These are phyloP conservation scores for Penstemon newberryi DNA, from an alignment of 257 asterid genomes.

Conservation along the genomic window DNA sequence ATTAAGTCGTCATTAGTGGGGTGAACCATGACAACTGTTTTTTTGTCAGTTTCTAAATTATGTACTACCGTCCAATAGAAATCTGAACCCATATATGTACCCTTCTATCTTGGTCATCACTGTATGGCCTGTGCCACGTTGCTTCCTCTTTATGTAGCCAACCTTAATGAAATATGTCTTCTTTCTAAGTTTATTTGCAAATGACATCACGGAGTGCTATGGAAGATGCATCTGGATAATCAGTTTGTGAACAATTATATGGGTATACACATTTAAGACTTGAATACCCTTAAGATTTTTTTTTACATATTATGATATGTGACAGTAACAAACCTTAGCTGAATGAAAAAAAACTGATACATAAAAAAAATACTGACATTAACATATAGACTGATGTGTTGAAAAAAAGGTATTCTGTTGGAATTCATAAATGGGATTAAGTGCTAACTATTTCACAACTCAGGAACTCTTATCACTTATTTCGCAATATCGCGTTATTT, in stretches of 20 bases:
- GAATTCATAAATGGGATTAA: no score
- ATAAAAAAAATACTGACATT: no score
- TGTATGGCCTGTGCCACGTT: background rate
- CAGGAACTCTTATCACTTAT: no score
- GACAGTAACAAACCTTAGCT: no score
- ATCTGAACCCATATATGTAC: background rate
- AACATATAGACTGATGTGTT: no score
- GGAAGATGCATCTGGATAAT: background rate
- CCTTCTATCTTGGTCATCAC: constrained; percentile 6
- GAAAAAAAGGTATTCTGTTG: no score
- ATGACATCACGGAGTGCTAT: background rate
- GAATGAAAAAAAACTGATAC: no score
- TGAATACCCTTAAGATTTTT: no score
- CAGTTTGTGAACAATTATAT: no score
- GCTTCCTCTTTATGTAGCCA: constrained; percentile 1
- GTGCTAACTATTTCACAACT: no score
- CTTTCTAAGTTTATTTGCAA: background rate
- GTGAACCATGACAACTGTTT: background rate
- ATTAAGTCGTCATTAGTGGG: constrained; percentile 7
- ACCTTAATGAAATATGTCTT: background rate
- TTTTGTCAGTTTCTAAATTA: constrained; percentile 10
- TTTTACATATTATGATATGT: no score
- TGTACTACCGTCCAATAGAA: background rate
- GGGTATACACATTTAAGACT: no score
- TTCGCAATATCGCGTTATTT: background rate